phyloP scores from a whole-genome alignment of 352 stramenopile genomes.

The Phytophthora pluvialis region DNA sequence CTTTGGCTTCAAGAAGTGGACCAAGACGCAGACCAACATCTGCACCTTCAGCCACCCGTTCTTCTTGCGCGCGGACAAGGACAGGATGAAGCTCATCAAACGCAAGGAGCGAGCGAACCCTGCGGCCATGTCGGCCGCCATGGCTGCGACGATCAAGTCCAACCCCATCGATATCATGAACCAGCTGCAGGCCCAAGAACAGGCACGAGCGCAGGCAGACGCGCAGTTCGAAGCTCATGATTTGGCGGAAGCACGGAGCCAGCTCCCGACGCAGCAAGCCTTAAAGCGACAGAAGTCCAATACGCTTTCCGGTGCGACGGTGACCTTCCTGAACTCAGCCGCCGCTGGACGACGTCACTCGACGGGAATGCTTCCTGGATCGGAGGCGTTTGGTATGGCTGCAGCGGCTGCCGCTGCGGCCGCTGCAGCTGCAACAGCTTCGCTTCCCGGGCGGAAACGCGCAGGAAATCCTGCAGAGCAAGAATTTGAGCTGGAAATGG shows the following conservation, averaged over 20 bases:
- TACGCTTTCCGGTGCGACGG: conserved; percentile 28
- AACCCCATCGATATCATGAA: conserved; percentile 31
- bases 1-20: conserved; percentile 87
- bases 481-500: conserved; percentile 45
- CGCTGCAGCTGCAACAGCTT: conserved; percentile 8
- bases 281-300: conserved; percentile 52
- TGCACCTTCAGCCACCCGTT: conserved; percentile 80
- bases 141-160: conserved; percentile 18
- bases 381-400: conserved; percentile 37
- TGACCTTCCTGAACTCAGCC: conserved; percentile 42
- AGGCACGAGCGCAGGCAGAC: conserved; percentile 10
- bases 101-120: conserved; percentile 58
- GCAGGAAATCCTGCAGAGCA: conserved; percentile 38
- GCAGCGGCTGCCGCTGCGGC: conserved; percentile 30
- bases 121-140: conserved; percentile 21
- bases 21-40: conserved; percentile 78
- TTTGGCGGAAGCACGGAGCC: conserved; percentile 23
- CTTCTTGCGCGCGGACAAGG: conserved; percentile 64
- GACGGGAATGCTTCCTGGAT: conserved; percentile 50
- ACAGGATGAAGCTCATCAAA: conserved; percentile 80
- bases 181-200: conserved; percentile 10
- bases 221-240: conserved; percentile 32
- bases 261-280: conserved; percentile 38
- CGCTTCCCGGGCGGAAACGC: conserved; percentile 20
- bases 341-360: conserved; percentile 50